A percentile compares a stretch with the other conserved stretches of the same genome.
phyloP scores from a whole-genome alignment of 2,329 filamentous ascomycete species.

The Beauveria scarabaeidicola region DNA sequence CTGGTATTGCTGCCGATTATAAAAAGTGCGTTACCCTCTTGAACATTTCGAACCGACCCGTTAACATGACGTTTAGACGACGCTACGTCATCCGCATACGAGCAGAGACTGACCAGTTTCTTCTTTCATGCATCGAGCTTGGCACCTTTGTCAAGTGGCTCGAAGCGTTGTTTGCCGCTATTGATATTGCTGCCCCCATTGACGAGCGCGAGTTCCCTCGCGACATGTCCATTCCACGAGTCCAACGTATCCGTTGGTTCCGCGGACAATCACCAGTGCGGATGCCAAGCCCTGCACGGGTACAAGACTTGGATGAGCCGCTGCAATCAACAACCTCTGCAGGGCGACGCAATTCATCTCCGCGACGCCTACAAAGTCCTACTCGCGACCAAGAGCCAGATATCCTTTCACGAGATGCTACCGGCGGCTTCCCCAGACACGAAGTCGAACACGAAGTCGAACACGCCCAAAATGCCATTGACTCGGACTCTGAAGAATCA shows the following conservation, averaged over 20 bases:
- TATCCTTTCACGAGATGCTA: neutral
- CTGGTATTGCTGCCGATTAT: slow-evolving; percentile 66
- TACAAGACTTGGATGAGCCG: slow-evolving; percentile 13
- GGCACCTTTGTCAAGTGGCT: slow-evolving; percentile 61
- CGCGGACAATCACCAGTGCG: slow-evolving; percentile 29
- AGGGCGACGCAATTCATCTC: neutral
- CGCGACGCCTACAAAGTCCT: neutral
- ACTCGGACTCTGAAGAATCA: slow-evolving; percentile 16
- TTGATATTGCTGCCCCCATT: slow-evolving; percentile 61
- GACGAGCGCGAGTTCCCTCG: slow-evolving; percentile 60
- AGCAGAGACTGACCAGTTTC: slow-evolving; percentile 64
- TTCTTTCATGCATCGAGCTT: slow-evolving; percentile 57
- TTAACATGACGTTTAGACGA: slow-evolving; percentile 29
- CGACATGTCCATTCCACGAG: slow-evolving; percentile 53
- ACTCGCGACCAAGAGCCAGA: neutral
- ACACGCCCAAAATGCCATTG: slow-evolving; percentile 5
- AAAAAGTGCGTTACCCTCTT: slow-evolving; percentile 45
- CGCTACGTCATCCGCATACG: slow-evolving; percentile 63
- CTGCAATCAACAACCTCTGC: neutral
- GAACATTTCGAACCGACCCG: neutral
- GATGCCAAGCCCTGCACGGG: slow-evolving; percentile 13
- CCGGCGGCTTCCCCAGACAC: too few species aligned
- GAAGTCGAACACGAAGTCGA: slow-evolving; percentile 6
- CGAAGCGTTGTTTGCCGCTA: slow-evolving; percentile 60
- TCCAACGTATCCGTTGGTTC: slow-evolving; percentile 44